Base-by-base conservation (phyloP, 106 monocot genomes). In the Ottelia alismoides region DNA sequence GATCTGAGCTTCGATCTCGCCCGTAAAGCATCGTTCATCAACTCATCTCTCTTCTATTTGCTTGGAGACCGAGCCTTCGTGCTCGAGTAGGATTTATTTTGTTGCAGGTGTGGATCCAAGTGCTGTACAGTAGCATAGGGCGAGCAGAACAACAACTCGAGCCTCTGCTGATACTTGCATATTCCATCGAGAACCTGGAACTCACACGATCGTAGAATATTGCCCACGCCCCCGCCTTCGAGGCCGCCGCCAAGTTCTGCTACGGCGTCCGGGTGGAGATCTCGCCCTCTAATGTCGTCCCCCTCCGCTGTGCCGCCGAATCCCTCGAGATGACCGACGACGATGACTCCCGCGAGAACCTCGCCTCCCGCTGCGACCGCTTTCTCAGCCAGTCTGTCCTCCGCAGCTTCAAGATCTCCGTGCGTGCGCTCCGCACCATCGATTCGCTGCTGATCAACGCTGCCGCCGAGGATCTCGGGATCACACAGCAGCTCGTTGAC, bases 311-410 rank as follows among this genome's bases (percentile, higher is more conserved):
- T 67, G 83, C 83, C 3, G 87, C 87, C 11, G 93, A 83, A 65
- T 84, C 67, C 70, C 87, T 93, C 18, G 80, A 84, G 51, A 93
- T 93, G 93, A 70, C 80, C 11, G 87, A 87, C 23, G 87, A 84
- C 2, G 60, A 65, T 73, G n/a, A n/a, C n/a, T 43, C 45, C 24
- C 75, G 78, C 53, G 78, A 80, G 27, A 87, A 88, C 66, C 87
- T 93, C 50, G 32, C 76, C 11, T 45, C 62, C 3, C 57, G 68
- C 21, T 48, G 80, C n/a, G 93, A 93, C 32, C 53, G 57, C 0
- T 92, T 74, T 70, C 79, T 92, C 28, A 19, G 68, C 20, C 70
- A 77, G 27, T 57, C 83, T n/a, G 78, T 87, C 30, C 55, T 80
- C 35, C 67, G 69, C 16, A 82, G 60, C 58, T 61, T 84, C 67